Conservation (phyloP, 176 grass and related monocot genomes). For the Oryza rufipogon region DNA sequence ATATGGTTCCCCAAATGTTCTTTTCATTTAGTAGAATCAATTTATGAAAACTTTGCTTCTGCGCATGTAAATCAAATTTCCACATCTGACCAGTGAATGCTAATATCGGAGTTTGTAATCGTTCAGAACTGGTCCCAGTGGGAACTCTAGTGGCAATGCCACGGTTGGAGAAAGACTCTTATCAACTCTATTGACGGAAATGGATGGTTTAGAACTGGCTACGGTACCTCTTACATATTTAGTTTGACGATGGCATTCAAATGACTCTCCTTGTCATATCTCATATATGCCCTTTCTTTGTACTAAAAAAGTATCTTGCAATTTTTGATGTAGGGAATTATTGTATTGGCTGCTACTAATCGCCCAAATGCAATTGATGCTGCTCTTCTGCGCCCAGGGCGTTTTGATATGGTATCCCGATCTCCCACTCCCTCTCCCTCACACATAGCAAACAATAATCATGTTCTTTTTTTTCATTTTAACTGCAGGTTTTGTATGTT, state of each 20-base stretch:
- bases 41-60: slow-evolving; percentile 6
- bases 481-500: slow-evolving; percentile 75
- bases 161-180: slow-evolving; percentile 89
- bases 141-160: slow-evolving; percentile 52
- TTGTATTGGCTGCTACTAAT: slow-evolving; percentile 91
- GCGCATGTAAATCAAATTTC: neutral
- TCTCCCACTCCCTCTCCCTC: neutral
- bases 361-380: slow-evolving; percentile 78
- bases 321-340: slow-evolving; percentile 65
- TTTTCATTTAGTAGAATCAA: neutral
- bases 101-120: slow-evolving; percentile 18
- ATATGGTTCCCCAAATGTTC: neutral
- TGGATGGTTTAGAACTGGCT: slow-evolving; percentile 89
- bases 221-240: slow-evolving; percentile 47
- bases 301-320: slow-evolving; percentile 6
- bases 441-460: neutral
- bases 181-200: slow-evolving; percentile 88
- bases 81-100: neutral
- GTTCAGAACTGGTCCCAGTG: slow-evolving; percentile 60
- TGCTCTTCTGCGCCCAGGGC: slow-evolving; percentile 77
- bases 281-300: neutral
- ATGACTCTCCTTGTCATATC: slow-evolving; percentile 25
- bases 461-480: slow-evolving; percentile 26
- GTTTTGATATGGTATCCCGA: slow-evolving; percentile 69
- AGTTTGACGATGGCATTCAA: slow-evolving; percentile 20